These are phyloP conservation scores for Talaromyces pinophilus DNA, from an alignment of 2,329 filamentous ascomycete genomes.

Conservation along the genomic window DNA sequence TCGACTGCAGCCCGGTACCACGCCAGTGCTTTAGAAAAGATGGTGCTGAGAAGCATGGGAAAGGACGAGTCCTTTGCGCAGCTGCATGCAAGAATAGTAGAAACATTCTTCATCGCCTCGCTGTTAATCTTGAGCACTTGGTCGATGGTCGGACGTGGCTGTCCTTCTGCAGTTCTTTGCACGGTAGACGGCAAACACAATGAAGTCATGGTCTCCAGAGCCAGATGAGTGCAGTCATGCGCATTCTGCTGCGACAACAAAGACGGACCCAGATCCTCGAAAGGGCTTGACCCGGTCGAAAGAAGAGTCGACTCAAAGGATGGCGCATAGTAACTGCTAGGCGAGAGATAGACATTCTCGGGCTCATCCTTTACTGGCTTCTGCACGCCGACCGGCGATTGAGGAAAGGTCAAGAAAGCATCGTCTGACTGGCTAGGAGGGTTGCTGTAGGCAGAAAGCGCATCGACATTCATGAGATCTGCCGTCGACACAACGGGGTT, in stretches of 20 bases:
- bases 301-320: constrained; percentile 21
- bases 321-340: constrained; percentile 22
- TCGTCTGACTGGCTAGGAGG: constrained; percentile 18
- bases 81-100: constrained; percentile 22
- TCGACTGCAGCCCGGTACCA: constrained; percentile 23
- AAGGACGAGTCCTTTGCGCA: constrained; percentile 25
- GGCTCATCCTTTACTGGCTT: constrained; percentile 22
- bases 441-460: constrained; percentile 18
- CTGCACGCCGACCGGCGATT: constrained; percentile 12
- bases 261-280: constrained; percentile 19
- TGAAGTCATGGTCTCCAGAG: constrained; percentile 20
- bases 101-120: constrained; percentile 22
- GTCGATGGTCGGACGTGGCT: constrained; percentile 24
- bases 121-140: constrained; percentile 24
- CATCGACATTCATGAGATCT: constrained; percentile 17
- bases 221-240: constrained; percentile 24
- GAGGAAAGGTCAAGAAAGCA: constrained; percentile 15
- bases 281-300: constrained; percentile 17
- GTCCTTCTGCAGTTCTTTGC: constrained; percentile 22
- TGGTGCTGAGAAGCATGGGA: constrained; percentile 23
- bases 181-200: constrained; percentile 22
- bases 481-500: constrained; percentile 6
- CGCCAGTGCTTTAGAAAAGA: constrained; percentile 23
- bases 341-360: constrained; percentile 23
- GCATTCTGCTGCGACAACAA: constrained; percentile 16